Conservation (phyloP, 371 early-diverging fungal genomes). For the Apophysomyces ossiformis region DNA sequence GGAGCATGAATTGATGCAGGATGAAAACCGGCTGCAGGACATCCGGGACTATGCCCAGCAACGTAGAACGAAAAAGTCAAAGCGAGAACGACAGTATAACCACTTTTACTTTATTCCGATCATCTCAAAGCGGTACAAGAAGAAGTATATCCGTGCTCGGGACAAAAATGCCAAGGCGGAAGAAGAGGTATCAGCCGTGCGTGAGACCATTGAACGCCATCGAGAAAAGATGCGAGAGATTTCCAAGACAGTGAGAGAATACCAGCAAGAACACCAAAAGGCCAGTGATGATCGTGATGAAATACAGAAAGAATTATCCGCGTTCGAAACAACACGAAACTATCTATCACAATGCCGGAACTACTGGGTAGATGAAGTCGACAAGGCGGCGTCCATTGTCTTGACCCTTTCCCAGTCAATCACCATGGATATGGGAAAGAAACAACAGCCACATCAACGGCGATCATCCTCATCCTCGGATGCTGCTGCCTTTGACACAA, state of each 20-base stretch:
- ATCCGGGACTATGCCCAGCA: conserved; percentile 23
- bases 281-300: conserved; percentile 17
- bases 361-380: conserved; percentile 18
- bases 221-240: conserved; percentile 21
- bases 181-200: conserved; percentile 39
- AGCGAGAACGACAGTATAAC: conserved; percentile 35
- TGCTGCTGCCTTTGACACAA: conserved; percentile 23
- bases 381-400: conserved; percentile 34
- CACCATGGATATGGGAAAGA: too few species aligned
- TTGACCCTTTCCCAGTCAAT: conserved; percentile 32
- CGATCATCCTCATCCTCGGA: too few species aligned
- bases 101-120: conserved; percentile 35
- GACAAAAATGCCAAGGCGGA: conserved; percentile 40
- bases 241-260: conserved; percentile 16
- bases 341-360: conserved; percentile 6
- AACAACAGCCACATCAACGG: conserved; percentile 18
- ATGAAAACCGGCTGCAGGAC: conserved; percentile 12
- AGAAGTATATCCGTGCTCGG: conserved; percentile 42
- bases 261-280: conserved; percentile 19
- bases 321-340: conserved; percentile 11
- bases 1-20: conserved; percentile 10
- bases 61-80: conserved; percentile 30
- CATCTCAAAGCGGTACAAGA: conserved; percentile 31
- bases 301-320: conserved; percentile 15
- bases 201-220: conserved; percentile 31